Base-by-base conservation (phyloP, 2,329 filamentous ascomycete genomes). In the Cercospora sojina region DNA sequence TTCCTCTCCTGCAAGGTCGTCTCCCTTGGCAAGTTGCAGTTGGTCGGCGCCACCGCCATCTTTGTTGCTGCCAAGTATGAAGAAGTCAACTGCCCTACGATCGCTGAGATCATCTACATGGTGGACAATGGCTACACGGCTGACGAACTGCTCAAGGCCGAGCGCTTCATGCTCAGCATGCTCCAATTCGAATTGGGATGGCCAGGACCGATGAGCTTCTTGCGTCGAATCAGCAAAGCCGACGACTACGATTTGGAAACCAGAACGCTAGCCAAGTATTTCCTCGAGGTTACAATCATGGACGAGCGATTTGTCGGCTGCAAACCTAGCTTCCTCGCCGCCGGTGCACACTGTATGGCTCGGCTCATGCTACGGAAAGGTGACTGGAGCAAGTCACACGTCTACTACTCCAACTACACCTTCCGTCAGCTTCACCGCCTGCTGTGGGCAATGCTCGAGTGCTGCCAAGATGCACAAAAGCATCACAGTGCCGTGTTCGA, bases 141-240 rank as follows among this genome's bases (percentile, higher is more conserved):
- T 16, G 93, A 97, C 65, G 95, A 98, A 81, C 94, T 99, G 65
- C 86, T 98, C 71, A 97, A 98, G 82, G 95, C 95, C 0, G 95
- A 99, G 81, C 90, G 93, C 12, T 98, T 97, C 83, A 99, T 99
- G 93, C 87, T 99, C 60, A 96, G 88, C 79, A 96, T 97, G 90
- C 87, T 99, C 62, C 87, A 92, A 74, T 99, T 97, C 77, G 93
- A 97, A 80, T 87, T 99, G 62, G 95, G 95, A 61, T 98, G 92
- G 90, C 95, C 95, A n/a, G 95, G 95, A 51, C 95, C 95, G 1
- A 97, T 99, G 94, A 97, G 93, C 82, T 99, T 99, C 81, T 85
- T 99, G 68, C 88, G 95, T 67, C 89, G 94, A 64, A 95, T 98
- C 80, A 98, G 94, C 88, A 98, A 98, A 83, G 95, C 95, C 13